A percentile compares a stretch with the other conserved stretches of the same genome.
Evolutionary conservation across 495 filamentous ascomycete species (phyloP).

Genomic region (Talaromyces liani): DNA sequence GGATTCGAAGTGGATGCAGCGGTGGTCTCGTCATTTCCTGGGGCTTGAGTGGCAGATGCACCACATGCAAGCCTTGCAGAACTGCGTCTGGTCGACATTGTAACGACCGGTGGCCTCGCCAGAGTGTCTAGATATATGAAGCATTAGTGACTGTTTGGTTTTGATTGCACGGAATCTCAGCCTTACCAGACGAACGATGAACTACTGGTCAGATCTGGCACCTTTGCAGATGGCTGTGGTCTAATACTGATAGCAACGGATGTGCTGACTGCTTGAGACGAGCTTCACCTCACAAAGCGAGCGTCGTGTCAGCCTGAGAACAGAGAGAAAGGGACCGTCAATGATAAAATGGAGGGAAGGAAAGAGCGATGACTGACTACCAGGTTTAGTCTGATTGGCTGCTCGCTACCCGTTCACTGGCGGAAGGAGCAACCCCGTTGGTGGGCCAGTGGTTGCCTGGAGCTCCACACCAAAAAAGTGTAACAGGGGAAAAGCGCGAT

Average conservation of each 20-base stretch:
- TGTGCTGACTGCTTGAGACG: neutral
- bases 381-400: neutral
- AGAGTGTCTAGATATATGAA: neutral
- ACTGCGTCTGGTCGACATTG: conserved; percentile 15
- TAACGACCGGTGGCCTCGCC: neutral
- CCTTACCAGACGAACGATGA: neutral
- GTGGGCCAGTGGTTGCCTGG: conserved; percentile 6
- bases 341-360: neutral
- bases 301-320: neutral
- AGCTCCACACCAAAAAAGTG: conserved; percentile 3
- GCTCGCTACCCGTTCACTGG: neutral
- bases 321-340: neutral
- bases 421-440: neutral
- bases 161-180: neutral
- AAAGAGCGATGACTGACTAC: neutral
- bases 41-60: conserved; percentile 13
- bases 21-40: conserved; percentile 3
- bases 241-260: neutral
- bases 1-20: neutral
- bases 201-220: neutral
- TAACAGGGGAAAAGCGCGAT: neutral
- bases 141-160: neutral
- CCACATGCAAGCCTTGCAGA: conserved; percentile 20
- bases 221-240: neutral
- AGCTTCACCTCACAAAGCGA: neutral